phyloP scores from a whole-genome alignment of 1,284 basidiomycete species.

The Sphaerobolus stellatus region DNA sequence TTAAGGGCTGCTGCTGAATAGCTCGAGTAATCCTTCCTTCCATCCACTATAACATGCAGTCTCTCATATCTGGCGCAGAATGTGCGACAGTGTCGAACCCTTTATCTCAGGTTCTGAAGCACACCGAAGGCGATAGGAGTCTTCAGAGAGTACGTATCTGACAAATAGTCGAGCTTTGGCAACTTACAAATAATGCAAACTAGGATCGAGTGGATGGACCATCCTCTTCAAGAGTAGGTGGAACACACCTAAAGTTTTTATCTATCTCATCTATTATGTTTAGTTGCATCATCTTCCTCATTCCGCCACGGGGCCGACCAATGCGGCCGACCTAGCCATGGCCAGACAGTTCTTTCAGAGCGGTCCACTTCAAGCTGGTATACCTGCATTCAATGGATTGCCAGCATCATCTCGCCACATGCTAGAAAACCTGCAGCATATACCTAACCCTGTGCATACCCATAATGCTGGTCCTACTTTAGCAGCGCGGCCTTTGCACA shows the following conservation, averaged over 20 bases:
- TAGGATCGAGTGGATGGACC: constrained; percentile 74
- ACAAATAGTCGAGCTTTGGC: constrained; percentile 5
- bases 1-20: no score
- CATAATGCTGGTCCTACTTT: neutral
- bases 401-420: neutral
- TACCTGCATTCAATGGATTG: neutral
- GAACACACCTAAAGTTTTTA: neutral
- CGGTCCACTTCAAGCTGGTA: neutral
- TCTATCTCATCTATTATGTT: neutral
- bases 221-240: constrained; percentile 63
- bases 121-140: constrained; percentile 87
- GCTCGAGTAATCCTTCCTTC: no score
- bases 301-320: constrained; percentile 45
- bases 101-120: constrained; percentile 87
- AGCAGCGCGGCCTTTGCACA: neutral
- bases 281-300: constrained; percentile 75
- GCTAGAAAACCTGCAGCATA: neutral
- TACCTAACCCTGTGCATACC: neutral
- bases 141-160: constrained; percentile 72
- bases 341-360: constrained; percentile 76
- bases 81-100: constrained; percentile 87
- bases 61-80: constrained; percentile 86
- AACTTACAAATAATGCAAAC: neutral
- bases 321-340: constrained; percentile 66
- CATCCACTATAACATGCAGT: constrained; percentile 23